Conservation (phyloP, 1,139 yeast genomes). For the Scheffersomyces quercinus region DNA sequence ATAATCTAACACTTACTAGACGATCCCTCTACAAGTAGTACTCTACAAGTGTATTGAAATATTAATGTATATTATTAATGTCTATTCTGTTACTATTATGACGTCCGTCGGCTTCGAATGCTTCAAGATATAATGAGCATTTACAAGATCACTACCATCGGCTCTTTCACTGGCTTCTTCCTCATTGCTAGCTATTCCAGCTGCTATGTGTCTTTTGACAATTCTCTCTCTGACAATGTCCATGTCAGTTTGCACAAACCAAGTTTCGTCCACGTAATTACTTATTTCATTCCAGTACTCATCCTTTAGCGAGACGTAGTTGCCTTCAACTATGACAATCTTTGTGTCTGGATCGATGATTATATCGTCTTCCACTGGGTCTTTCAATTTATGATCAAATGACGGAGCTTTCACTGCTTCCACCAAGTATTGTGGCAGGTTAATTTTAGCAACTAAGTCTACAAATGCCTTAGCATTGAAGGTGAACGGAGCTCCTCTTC, state of each 20-base stretch:
- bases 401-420: slow-evolving; percentile 54
- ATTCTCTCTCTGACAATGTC: slow-evolving; percentile 55
- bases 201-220: slow-evolving; percentile 65
- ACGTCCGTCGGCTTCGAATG: slow-evolving; percentile 29
- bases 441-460: slow-evolving; percentile 21
- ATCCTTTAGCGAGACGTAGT: slow-evolving; percentile 53
- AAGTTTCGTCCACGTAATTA: slow-evolving; percentile 38
- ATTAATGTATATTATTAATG: too few relatives aligned
- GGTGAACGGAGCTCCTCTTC: slow-evolving; percentile 86
- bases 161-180: slow-evolving; percentile 66
- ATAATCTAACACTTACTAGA: too few relatives aligned
- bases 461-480: slow-evolving; percentile 59
- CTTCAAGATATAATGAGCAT: slow-evolving; percentile 57
- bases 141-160: slow-evolving; percentile 65
- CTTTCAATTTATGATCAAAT: slow-evolving; percentile 71
- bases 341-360: slow-evolving; percentile 41
- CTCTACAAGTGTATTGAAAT: too few relatives aligned
- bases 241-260: slow-evolving; percentile 50
- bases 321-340: slow-evolving; percentile 65
- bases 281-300: slow-evolving; percentile 52
- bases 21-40: too few relatives aligned
- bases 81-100: slow-evolving; percentile 3
- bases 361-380: slow-evolving; percentile 59
- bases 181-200: slow-evolving; percentile 62
- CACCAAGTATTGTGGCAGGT: slow-evolving; percentile 14